Conservation (phyloP, 164 flowering plant species). For the Chimonanthus salicifolius region DNA sequence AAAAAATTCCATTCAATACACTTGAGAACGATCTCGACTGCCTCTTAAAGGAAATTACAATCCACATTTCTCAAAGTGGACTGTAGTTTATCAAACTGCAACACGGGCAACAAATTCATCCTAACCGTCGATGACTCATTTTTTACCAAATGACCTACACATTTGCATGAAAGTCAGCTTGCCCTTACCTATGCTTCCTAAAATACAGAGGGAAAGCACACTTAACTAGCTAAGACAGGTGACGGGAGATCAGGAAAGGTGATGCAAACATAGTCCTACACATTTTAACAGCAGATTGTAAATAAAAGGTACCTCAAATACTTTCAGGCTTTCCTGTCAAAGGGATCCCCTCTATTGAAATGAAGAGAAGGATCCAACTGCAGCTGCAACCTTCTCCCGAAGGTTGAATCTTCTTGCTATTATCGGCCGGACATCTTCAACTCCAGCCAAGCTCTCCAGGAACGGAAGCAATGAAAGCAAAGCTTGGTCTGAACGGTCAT, state of each 20-base stretch:
- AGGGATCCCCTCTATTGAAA: slow-evolving; percentile 27
- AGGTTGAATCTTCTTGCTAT: slow-evolving; percentile 78
- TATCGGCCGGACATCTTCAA: slow-evolving; percentile 86
- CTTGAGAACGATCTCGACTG: no score
- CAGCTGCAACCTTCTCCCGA: slow-evolving; percentile 69
- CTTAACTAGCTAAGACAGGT: background rate
- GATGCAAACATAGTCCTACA: background rate
- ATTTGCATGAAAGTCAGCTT: background rate
- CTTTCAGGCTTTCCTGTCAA: slow-evolving; percentile 24
- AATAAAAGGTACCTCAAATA: background rate
- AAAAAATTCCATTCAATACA: no score
- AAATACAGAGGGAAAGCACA: background rate
- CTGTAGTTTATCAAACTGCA: no score
- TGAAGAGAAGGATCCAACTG: slow-evolving; percentile 46
- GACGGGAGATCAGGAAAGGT: background rate
- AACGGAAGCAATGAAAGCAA: slow-evolving; percentile 66
- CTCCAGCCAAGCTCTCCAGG: slow-evolving; percentile 82
- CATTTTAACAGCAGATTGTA: background rate
- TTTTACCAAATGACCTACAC: no score
- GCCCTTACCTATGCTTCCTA: background rate
- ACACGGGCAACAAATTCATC: no score
- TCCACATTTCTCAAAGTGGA: no score
- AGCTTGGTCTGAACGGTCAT: slow-evolving; percentile 79
- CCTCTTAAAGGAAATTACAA: no score
- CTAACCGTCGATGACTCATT: no score